A percentile compares a stretch with the other conserved stretches of the same genome.
These are phyloP conservation scores for Zea mays DNA, from an alignment of 176 grass and related monocot genomes.

Conservation along the genomic window Zm-B73-REFERENCE-NAM-5.0 NC_050104.1:155146501-155147000, in stretches of 20 bases:
- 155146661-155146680: conserved; percentile 55
- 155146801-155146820: conserved; percentile 58
- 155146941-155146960: conserved; percentile 41
- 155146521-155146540: conserved; percentile 75
- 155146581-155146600: conserved; percentile 53
- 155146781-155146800: conserved; percentile 40
- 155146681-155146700: conserved; percentile 50
- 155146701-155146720: conserved; percentile 46
- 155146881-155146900: conserved; percentile 46
- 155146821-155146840: conserved; percentile 36
- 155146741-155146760: conserved; percentile 47
- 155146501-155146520: conserved; percentile 59
- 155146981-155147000: too few species aligned
- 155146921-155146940: conserved; percentile 53
- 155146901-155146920: conserved; percentile 54
- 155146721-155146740: conserved; percentile 28
- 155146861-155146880: conserved; percentile 48
- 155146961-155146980: conserved; percentile 3
- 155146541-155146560: conserved; percentile 34
- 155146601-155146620: conserved; percentile 42
- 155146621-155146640: conserved; percentile 39
- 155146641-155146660: conserved; percentile 50
- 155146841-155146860: conserved; percentile 51
- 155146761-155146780: conserved; percentile 52
- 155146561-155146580: conserved; percentile 36